A percentile compares a stretch with the other conserved stretches of the same genome.
phyloP scores from a whole-genome alignment of 108 stramenopile genomes.

The Licmophora abbreviata region DNA sequence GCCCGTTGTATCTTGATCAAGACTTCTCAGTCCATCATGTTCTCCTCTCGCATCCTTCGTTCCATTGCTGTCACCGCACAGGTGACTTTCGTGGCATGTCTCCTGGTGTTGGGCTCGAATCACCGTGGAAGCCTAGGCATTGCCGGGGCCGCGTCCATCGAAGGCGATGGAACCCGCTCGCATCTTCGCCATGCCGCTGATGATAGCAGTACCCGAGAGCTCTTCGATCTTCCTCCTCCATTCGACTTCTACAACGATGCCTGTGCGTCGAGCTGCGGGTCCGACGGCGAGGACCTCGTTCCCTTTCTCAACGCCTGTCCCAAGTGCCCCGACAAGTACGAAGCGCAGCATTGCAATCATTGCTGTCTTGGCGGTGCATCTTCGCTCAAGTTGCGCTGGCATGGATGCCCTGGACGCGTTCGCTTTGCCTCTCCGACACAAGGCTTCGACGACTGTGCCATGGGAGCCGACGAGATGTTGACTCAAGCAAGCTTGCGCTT shows the following conservation, averaged over 20 bases:
- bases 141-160: no score
- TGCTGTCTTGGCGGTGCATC: constrained; percentile 16
- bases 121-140: no score
- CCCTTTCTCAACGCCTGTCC: constrained; percentile 8
- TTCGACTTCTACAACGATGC: constrained; percentile 2
- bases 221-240: constrained; percentile 3
- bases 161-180: no score
- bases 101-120: no score
- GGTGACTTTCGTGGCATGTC: no score
- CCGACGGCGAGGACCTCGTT: background rate
- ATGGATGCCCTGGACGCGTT: constrained; percentile 5
- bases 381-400: constrained; percentile 19
- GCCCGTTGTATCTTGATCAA: no score
- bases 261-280: background rate
- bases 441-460: background rate
- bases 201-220: background rate
- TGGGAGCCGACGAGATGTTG: no score
- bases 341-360: constrained; percentile 10
- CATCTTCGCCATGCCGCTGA: no score
- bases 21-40: no score
- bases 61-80: no score
- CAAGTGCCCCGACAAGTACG: constrained; percentile 10
- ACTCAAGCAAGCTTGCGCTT: no score
- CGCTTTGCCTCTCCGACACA: constrained; percentile 1
- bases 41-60: no score